These are phyloP conservation scores for Chrysoporthe deuterocubensis DNA, from an alignment of 2,329 filamentous ascomycete species.

Conservation along the genomic window DNA sequence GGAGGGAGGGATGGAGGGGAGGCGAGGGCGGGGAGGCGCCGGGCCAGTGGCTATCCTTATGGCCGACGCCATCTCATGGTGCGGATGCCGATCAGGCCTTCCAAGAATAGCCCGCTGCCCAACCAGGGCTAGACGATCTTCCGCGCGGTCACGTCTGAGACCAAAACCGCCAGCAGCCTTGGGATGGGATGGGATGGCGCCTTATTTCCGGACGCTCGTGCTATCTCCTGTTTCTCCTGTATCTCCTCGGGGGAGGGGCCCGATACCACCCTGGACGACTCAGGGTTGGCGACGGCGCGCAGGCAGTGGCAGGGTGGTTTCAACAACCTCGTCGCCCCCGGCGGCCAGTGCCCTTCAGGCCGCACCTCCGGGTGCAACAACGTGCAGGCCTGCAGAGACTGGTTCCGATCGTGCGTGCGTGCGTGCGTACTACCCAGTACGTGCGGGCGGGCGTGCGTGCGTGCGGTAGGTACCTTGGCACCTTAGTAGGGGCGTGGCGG, in stretches of 20 bases:
- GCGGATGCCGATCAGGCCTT: conserved; percentile 19
- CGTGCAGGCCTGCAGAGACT: background rate
- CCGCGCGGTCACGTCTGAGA: conserved; percentile 11
- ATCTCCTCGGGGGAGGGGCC: background rate
- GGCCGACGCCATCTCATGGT: conserved; percentile 6
- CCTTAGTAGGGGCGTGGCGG: background rate
- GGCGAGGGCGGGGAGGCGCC: background rate
- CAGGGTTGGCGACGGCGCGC: background rate
- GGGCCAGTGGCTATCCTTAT: background rate
- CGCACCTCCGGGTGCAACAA: too few species aligned
- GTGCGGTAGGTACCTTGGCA: background rate
- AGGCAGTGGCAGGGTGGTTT: background rate
- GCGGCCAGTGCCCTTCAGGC: too few species aligned
- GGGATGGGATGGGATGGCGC: background rate
- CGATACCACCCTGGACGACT: background rate
- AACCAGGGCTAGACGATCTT: conserved; percentile 18
- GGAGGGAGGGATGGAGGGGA: background rate
- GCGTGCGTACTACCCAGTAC: too few species aligned
- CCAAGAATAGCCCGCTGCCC: conserved; percentile 19
- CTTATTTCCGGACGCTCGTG: background rate
- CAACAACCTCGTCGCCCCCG: too few species aligned
- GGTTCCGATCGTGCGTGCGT: background rate
- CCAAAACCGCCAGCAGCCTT: conserved; percentile 10
- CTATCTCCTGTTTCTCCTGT: background rate
- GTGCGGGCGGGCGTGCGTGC: background rate